Evolutionary conservation across 345 rosid genomes (phyloP).

Genomic region (Moricandia moricandioides): DNA sequence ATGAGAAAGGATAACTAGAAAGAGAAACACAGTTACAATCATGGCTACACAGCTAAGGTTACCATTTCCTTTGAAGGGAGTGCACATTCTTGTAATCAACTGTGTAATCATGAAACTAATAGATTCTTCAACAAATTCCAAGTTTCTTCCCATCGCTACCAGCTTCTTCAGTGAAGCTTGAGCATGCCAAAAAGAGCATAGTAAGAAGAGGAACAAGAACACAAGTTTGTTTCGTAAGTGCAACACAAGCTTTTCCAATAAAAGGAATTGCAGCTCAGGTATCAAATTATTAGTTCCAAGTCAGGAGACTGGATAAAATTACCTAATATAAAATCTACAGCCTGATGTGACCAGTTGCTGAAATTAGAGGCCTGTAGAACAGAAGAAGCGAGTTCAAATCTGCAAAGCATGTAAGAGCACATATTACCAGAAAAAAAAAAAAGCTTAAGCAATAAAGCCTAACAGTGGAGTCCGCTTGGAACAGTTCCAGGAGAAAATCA

Average conservation of each 20-base stretch:
- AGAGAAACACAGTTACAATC: not conserved
- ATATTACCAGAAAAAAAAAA: constrained; percentile 4
- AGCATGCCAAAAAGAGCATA: constrained; percentile 16
- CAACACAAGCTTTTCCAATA: not conserved
- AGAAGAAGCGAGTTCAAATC: not conserved
- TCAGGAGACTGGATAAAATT: not conserved
- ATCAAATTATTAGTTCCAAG: not conserved
- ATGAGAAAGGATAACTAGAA: constrained; percentile 4
- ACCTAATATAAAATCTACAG: constrained; percentile 89
- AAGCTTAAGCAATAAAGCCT: constrained; percentile 28
- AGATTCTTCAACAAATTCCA: constrained; percentile 58
- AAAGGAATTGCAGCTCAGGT: not conserved
- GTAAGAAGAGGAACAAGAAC: constrained; percentile 11
- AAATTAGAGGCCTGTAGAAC: constrained; percentile 58
- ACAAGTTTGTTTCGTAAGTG: not conserved
- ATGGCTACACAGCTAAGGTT: constrained; percentile 7
- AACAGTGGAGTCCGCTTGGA: constrained; percentile 50
- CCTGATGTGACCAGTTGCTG: constrained; percentile 89
- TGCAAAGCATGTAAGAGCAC: constrained; percentile 8
- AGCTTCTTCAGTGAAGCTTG: constrained; percentile 64
- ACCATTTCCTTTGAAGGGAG: constrained; percentile 50
- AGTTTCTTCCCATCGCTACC: constrained; percentile 44
- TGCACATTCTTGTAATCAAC: constrained; percentile 65
- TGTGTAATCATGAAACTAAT: constrained; percentile 51
- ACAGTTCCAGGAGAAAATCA: constrained; percentile 78